Conservation (phyloP, 345 rosid genomes). For the Syzygium grande region DNA sequence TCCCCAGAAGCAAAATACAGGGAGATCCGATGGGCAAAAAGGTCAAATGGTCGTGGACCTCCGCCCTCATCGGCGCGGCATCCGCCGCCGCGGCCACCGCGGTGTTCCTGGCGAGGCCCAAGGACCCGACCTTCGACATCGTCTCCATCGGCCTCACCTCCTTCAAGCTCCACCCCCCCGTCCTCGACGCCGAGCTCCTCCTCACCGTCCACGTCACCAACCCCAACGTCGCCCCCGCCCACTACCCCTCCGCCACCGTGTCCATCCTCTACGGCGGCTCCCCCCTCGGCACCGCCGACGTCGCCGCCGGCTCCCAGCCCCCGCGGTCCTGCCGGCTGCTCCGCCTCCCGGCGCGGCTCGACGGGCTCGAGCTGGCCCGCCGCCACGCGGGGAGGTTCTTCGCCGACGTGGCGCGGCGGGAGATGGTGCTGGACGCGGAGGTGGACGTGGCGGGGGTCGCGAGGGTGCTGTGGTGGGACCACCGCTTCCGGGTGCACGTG, state of each 20-base stretch:
- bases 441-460: constrained; percentile 71
- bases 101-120: constrained; percentile 46
- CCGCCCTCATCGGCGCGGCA: constrained; percentile 65
- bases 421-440: constrained; percentile 70
- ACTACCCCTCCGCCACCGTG: constrained; percentile 71
- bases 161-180: constrained; percentile 64
- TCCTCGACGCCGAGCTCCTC: constrained; percentile 64
- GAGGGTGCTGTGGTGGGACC: constrained; percentile 78
- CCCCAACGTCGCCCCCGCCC: constrained; percentile 59
- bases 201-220: constrained; percentile 81
- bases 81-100: constrained; percentile 44
- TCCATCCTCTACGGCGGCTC: constrained; percentile 88
- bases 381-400: constrained; percentile 64
- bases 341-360: constrained; percentile 57
- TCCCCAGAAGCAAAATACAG: background rate
- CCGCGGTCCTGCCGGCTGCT: constrained; percentile 59
- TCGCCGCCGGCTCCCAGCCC: constrained; percentile 65
- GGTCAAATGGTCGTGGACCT: constrained; percentile 72
- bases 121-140: constrained; percentile 83
- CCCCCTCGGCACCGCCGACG: constrained; percentile 56
- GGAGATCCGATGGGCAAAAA: constrained; percentile 25
- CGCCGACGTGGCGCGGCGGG: constrained; percentile 60
- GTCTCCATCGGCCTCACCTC: constrained; percentile 70
- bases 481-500: constrained; percentile 68
- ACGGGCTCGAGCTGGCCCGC: constrained; percentile 74